A percentile compares a stretch with the other conserved stretches of the same genome.
phyloP scores from a whole-genome alignment of 75 land plant species.

The Sequoiadendron giganteum region DNA sequence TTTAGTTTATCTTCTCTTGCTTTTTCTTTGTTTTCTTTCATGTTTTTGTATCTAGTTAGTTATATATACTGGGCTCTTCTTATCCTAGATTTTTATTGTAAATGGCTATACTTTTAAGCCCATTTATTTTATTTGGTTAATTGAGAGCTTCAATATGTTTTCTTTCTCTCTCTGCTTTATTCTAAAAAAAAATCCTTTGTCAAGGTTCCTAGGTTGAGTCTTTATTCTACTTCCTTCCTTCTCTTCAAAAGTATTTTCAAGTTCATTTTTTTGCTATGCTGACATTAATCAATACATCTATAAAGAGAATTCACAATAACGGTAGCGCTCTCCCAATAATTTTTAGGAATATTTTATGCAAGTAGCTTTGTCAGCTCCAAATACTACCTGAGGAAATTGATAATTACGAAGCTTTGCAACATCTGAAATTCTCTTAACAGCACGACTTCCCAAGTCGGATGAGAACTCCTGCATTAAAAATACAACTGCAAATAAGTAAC shows the following conservation, averaged over 20 bases:
- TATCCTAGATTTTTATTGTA: no score
- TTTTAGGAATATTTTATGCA: not conserved
- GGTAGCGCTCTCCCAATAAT: not conserved
- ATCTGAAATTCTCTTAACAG: constrained; percentile 95
- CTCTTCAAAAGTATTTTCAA: not conserved
- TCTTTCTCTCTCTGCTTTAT: not conserved
- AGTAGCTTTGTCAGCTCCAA: not conserved
- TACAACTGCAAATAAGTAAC: not conserved
- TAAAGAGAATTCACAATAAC: not conserved
- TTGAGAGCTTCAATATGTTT: no score
- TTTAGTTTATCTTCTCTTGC: no score
- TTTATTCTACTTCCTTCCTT: no score
- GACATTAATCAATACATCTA: not conserved
- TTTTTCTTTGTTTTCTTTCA: no score
- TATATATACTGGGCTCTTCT: no score
- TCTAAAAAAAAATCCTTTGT: no score
- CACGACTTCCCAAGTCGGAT: constrained; percentile 97
- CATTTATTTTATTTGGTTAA: no score
- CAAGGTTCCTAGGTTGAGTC: no score
- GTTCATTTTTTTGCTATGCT: not conserved
- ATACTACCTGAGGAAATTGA: constrained; percentile 86
- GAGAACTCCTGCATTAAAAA: constrained; percentile 82
- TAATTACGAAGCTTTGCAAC: constrained; percentile 75
- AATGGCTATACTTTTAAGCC: no score
- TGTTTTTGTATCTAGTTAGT: no score